Percentiles rank a stretch among this genome's conserved stretches.
These are phyloP conservation scores for Sphagnum fallax DNA, from an alignment of 228 moss, liverwort and hornwort genomes.

Conservation along the genomic window DNA sequence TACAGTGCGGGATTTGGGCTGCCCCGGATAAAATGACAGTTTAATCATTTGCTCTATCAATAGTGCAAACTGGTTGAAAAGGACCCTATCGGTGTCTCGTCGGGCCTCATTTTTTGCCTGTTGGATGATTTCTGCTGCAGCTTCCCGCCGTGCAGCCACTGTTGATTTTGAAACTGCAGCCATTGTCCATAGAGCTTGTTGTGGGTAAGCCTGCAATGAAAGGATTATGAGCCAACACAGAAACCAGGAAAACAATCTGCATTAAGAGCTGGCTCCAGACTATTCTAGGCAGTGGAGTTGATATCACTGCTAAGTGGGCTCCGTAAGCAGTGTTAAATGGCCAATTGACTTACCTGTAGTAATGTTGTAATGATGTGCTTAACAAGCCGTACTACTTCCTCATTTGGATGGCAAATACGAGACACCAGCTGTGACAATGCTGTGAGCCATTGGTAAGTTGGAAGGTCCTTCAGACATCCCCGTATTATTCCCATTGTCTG, in stretches of 20 bases:
- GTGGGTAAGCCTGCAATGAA: constrained; percentile 62
- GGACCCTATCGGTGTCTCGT: constrained; percentile 60
- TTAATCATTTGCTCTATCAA: constrained; percentile 97
- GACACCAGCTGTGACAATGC: constrained; percentile 95
- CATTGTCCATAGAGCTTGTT: constrained; percentile 98
- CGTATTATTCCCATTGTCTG: constrained; percentile 93
- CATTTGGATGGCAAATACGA: constrained; percentile 96
- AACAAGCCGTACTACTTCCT: constrained; percentile 76
- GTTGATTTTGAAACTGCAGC: constrained; percentile 96
- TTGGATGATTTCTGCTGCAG: constrained; percentile 87
- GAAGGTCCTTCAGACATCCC: constrained; percentile 95
- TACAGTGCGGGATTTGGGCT: constrained; percentile 76
- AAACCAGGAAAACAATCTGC: too few relatives aligned
- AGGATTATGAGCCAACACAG: too few relatives aligned
- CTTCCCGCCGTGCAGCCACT: constrained; percentile 81
- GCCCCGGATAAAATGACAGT: constrained; percentile 77
- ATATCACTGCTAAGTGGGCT: too few relatives aligned
- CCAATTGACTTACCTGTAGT: constrained; percentile 36
- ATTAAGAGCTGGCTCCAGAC: too few relatives aligned
- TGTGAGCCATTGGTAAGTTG: constrained; percentile 97
- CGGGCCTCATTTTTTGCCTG: constrained; percentile 54
- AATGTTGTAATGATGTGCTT: constrained; percentile 84
- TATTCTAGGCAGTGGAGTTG: too few relatives aligned
- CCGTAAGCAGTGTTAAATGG: too few relatives aligned
- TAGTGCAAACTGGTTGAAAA: constrained; percentile 79